Percentiles rank a stretch among this genome's conserved stretches.
These are phyloP conservation scores for Boletus reticulatus DNA, from an alignment of 768 basidiomycete species.

Conservation along the genomic window DNA sequence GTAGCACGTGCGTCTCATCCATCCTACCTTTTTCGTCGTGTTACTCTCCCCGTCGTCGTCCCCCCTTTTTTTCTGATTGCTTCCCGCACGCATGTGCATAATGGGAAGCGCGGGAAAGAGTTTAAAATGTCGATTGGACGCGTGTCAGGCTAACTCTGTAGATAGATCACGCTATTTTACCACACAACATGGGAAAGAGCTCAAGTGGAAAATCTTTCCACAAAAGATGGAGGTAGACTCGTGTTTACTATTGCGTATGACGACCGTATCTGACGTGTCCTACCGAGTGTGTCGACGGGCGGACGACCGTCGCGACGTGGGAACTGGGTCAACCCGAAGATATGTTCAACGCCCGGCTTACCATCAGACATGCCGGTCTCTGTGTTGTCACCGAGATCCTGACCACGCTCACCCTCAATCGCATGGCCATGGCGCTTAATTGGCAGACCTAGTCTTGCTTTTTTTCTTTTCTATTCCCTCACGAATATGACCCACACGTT, in stretches of 20 bases:
- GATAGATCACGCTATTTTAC: conserved; percentile 72
- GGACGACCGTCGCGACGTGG: conserved; percentile 63
- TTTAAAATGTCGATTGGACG: too few relatives aligned
- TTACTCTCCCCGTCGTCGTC: too few relatives aligned
- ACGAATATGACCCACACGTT: too few relatives aligned
- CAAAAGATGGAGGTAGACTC: conserved; percentile 65
- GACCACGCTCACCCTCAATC: conserved; percentile 71
- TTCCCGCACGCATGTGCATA: too few relatives aligned
- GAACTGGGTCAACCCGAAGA: conserved; percentile 57
- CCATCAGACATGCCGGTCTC: conserved; percentile 56
- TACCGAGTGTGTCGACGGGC: conserved; percentile 60
- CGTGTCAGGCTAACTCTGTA: neutral
- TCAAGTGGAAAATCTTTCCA: conserved; percentile 69
- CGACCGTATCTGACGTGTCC: conserved; percentile 1
- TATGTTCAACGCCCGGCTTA: conserved; percentile 57
- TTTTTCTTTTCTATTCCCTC: too few relatives aligned
- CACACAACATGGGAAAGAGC: conserved; percentile 63
- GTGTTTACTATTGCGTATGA: neutral
- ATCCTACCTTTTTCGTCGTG: too few relatives aligned
- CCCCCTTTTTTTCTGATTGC: too few relatives aligned
- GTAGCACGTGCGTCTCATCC: conserved; percentile 53
- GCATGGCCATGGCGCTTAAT: conserved; percentile 59
- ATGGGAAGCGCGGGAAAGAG: too few relatives aligned
- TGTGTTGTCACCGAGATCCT: conserved; percentile 72
- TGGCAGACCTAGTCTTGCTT: conserved; percentile 38